Evolutionary conservation across 768 basidiomycete genomes (phyloP).

Genomic region (Amanita rubescens): DNA sequence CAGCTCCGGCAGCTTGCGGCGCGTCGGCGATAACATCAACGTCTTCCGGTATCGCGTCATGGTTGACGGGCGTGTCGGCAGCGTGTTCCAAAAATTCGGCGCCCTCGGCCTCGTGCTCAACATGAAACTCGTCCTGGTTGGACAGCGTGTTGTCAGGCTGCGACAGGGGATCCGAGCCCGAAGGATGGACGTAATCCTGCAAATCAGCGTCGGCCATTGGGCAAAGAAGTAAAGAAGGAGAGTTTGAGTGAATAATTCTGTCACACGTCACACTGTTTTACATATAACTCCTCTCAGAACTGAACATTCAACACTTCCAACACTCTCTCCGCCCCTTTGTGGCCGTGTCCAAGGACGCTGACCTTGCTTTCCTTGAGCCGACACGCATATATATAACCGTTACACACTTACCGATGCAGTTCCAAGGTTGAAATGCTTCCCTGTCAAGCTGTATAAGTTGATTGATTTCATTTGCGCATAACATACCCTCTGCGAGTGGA

Average conservation of each 20-base stretch:
- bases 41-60: not conserved
- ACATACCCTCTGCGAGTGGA: conserved; percentile 48
- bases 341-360: conserved; percentile 78
- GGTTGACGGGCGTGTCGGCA: conserved; percentile 3
- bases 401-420: conserved; percentile 80
- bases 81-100: conserved; percentile 10
- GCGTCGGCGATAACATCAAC: conserved; percentile 10
- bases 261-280: conserved; percentile 7
- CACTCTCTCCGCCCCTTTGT: conserved; percentile 66
- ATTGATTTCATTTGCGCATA: not conserved
- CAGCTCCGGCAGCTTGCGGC: conserved; percentile 7
- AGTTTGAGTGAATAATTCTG: not conserved
- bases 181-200: not conserved
- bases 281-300: conserved; percentile 22
- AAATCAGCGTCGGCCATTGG: conserved; percentile 3
- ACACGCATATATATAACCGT: not conserved
- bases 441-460: not conserved
- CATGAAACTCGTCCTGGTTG: conserved; percentile 11
- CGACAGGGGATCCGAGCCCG: not conserved
- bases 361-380: conserved; percentile 36
- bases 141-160: not conserved
- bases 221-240: not conserved
- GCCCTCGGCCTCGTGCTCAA: conserved; percentile 31
- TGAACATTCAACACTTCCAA: conserved; percentile 64
- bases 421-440: conserved; percentile 37